phyloP scores from a whole-genome alignment of 176 grass and related monocot genomes.

The Zoysia japonica region DNA sequence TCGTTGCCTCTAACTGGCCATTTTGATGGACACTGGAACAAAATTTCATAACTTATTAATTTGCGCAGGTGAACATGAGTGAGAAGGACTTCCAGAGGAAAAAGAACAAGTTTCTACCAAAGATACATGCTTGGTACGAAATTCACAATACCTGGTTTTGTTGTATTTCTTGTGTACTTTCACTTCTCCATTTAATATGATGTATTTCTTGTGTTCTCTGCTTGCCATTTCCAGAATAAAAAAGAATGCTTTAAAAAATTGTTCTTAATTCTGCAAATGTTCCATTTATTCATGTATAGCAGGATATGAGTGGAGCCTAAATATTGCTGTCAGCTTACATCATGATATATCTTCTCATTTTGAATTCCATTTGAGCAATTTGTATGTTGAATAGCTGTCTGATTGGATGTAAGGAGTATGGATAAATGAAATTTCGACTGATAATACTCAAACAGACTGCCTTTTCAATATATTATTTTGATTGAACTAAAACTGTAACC shows the following conservation, averaged over 20 bases:
- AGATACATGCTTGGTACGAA: slow-evolving; percentile 91
- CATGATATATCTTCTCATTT: slow-evolving; percentile 11
- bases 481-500: not conserved
- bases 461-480: not conserved
- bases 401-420: not conserved
- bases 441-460: not conserved
- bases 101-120: slow-evolving; percentile 98
- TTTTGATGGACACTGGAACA: slow-evolving; percentile 8
- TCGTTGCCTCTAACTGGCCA: not conserved
- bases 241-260: not conserved
- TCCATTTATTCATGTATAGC: not conserved
- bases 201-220: not conserved
- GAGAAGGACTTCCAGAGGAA: slow-evolving; percentile 97
- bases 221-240: not conserved
- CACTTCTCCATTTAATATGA: not conserved
- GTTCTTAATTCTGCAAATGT: not conserved
- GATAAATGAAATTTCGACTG: not conserved
- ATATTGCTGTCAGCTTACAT: not conserved
- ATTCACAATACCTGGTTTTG: not conserved
- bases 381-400: not conserved
- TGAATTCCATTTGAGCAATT: not conserved
- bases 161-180: not conserved
- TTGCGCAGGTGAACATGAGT: slow-evolving; percentile 96
- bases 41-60: slow-evolving; percentile 28
- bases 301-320: not conserved